Percentiles rank a stretch among this genome's conserved stretches.
Conservation (phyloP, 139 green algal species). For the Chlamydomonas asymmetrica region DNA sequence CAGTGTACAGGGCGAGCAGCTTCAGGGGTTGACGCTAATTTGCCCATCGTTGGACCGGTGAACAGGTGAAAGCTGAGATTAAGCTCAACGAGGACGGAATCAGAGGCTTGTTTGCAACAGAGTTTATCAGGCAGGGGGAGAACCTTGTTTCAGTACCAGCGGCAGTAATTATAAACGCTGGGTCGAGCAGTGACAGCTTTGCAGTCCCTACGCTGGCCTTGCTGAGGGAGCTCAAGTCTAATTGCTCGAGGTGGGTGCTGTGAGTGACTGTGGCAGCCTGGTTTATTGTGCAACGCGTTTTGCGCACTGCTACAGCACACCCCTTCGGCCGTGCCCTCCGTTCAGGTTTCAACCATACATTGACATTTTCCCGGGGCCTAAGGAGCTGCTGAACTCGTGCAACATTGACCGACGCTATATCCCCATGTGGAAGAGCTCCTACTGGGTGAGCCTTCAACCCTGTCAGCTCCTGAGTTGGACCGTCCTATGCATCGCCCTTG, state of each 20-base stretch:
- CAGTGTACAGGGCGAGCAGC: too few relatives aligned
- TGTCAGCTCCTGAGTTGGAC: too few relatives aligned
- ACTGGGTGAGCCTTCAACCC: slow-evolving; percentile 25
- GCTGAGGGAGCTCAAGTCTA: slow-evolving; percentile 13
- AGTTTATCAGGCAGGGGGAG: background rate
- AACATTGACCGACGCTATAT: slow-evolving; percentile 10
- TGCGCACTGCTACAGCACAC: too few relatives aligned
- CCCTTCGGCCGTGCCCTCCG: background rate
- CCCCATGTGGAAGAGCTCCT: slow-evolving; percentile 14
- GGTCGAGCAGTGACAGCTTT: background rate
- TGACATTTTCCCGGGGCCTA: slow-evolving; percentile 5
- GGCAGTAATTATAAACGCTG: slow-evolving; percentile 6
- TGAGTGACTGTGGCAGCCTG: too few relatives aligned
- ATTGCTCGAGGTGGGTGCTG: too few relatives aligned
- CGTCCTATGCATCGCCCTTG: too few relatives aligned
- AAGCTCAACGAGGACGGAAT: background rate
- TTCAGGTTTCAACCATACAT: slow-evolving; percentile 17
- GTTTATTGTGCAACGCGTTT: too few relatives aligned
- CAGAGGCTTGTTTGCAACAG: slow-evolving; percentile 5
- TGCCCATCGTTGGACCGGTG: too few relatives aligned
- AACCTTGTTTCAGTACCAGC: slow-evolving; percentile 2
- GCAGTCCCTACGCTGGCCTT: slow-evolving; percentile 8
- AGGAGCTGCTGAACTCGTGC: slow-evolving; percentile 20
- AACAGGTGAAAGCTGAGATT: slow-evolving; percentile 1
- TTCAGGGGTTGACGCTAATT: too few relatives aligned